phyloP scores from a whole-genome alignment of 2,329 filamentous ascomycete genomes.

The Paecilomyces formosus region DNA sequence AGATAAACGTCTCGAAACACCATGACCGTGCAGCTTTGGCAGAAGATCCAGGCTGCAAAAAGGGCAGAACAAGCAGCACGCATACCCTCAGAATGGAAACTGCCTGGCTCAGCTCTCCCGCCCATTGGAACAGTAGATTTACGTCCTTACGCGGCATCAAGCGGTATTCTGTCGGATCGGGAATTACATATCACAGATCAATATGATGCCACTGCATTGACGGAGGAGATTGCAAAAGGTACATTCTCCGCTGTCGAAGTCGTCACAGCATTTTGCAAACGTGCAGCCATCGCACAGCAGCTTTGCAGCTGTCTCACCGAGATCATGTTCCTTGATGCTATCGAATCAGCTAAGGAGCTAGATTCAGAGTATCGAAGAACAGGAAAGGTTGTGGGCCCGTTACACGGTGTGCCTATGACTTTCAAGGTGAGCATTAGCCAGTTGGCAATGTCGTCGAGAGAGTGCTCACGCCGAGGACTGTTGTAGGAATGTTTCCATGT shows the following conservation, averaged over 20 bases:
- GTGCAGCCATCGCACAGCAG: not conserved
- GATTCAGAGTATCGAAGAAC: not conserved
- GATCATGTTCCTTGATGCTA: not conserved
- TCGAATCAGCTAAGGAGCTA: not conserved
- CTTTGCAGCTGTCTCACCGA: not conserved
- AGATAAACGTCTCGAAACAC: not conserved
- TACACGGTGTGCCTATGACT: not conserved
- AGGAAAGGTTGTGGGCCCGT: not conserved
- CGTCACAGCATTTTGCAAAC: constrained; percentile 22
- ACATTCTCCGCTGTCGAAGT: constrained; percentile 35
- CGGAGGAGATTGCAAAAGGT: constrained; percentile 28
- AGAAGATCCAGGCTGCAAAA: constrained; percentile 8
- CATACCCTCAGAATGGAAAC: constrained; percentile 20
- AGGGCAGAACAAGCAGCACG: constrained; percentile 13
- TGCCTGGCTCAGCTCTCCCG: constrained; percentile 3
- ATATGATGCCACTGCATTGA: constrained; percentile 37
- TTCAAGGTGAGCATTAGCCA: not conserved
- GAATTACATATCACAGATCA: constrained; percentile 42
- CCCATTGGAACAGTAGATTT: constrained; percentile 11
- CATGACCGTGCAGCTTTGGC: not conserved
- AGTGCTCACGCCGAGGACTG: not conserved
- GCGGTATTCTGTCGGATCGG: constrained; percentile 34
- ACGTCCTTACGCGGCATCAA: constrained; percentile 19
- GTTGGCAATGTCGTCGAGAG: not conserved
- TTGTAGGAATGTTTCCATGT: constrained; percentile 19